Conservation (phyloP, 805 yeast species). For the Naumovozyma castellii region DNA sequence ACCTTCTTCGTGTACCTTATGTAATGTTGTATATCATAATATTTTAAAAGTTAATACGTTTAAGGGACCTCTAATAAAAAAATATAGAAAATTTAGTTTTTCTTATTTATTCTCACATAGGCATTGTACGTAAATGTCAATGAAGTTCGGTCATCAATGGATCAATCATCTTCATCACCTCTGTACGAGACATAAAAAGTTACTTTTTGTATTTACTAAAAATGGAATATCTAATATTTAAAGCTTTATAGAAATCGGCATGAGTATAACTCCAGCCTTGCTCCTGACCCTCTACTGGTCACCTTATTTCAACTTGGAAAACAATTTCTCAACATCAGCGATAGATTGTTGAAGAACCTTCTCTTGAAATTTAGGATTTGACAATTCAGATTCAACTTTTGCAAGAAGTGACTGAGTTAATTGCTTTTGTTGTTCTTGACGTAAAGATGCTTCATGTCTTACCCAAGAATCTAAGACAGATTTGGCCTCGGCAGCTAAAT, state of each 20-base stretch:
- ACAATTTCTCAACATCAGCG: constrained; percentile 82
- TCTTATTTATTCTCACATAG: neutral
- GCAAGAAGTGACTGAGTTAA: constrained; percentile 77
- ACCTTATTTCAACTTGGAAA: constrained; percentile 37
- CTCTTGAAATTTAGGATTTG: constrained; percentile 88
- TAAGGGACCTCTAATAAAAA: neutral
- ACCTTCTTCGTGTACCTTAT: constrained; percentile 1
- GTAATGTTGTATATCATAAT: neutral
- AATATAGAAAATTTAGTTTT: neutral
- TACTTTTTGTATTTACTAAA: neutral
- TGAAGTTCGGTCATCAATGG: no score
- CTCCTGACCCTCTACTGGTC: no score
- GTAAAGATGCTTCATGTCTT: constrained; percentile 91
- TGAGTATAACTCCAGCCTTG: neutral
- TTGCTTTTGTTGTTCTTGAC: constrained; percentile 92
- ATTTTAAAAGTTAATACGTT: neutral
- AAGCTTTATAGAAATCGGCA: neutral
- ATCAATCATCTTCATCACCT: no score
- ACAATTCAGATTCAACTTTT: constrained; percentile 77
- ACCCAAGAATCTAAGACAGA: constrained; percentile 97
- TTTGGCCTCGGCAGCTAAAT: constrained; percentile 83
- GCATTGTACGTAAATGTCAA: no score
- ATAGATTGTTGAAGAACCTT: constrained; percentile 84
- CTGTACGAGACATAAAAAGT: neutral
- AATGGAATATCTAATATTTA: neutral